A percentile compares a stretch with the other conserved stretches of the same genome.
These are phyloP conservation scores for Xylaria grammica DNA, from an alignment of 495 filamentous ascomycete genomes.

Conservation along the genomic window DNA sequence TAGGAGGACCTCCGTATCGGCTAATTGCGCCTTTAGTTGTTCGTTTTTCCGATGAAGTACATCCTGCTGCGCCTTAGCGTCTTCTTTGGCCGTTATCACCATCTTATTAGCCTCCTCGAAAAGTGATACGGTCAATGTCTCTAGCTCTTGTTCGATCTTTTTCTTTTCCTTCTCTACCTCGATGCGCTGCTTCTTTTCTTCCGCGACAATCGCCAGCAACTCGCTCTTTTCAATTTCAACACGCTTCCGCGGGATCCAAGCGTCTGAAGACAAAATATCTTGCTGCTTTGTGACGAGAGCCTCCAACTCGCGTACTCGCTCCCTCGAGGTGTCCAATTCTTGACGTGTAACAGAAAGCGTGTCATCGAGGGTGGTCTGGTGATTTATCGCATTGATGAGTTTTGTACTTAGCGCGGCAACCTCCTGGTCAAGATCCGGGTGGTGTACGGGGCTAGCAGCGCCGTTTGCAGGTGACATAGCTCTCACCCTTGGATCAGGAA, in stretches of 20 bases:
- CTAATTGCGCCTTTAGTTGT: slow-evolving; percentile 76
- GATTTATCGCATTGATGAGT: slow-evolving; percentile 95
- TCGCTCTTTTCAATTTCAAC: slow-evolving; percentile 49
- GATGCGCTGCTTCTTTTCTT: slow-evolving; percentile 71
- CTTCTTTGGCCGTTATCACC: slow-evolving; percentile 77
- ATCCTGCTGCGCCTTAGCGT: slow-evolving; percentile 72
- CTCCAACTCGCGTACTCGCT: slow-evolving; percentile 72
- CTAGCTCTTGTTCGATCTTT: slow-evolving; percentile 78
- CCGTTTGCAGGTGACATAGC: slow-evolving; percentile 41
- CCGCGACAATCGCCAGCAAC: slow-evolving; percentile 51
- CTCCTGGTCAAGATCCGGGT: slow-evolving; percentile 84
- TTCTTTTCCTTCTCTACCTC: slow-evolving; percentile 72
- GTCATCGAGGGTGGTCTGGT: slow-evolving; percentile 92
- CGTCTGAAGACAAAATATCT: slow-evolving; percentile 69
- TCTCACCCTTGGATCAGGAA: slow-evolving; percentile 55
- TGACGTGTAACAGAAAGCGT: slow-evolving; percentile 79
- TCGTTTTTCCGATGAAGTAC: slow-evolving; percentile 77
- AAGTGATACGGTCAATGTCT: slow-evolving; percentile 83
- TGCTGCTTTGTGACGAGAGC: slow-evolving; percentile 50
- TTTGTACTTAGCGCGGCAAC: slow-evolving; percentile 92
- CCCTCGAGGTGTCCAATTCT: slow-evolving; percentile 77
- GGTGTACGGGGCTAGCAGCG: slow-evolving; percentile 41
- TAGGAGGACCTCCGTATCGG: slow-evolving; percentile 84
- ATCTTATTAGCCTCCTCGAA: slow-evolving; percentile 98
- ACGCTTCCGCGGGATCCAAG: slow-evolving; percentile 65